Base-by-base conservation (phyloP, 495 filamentous ascomycete genomes). In the Aspergillus funiculosus region DNA sequence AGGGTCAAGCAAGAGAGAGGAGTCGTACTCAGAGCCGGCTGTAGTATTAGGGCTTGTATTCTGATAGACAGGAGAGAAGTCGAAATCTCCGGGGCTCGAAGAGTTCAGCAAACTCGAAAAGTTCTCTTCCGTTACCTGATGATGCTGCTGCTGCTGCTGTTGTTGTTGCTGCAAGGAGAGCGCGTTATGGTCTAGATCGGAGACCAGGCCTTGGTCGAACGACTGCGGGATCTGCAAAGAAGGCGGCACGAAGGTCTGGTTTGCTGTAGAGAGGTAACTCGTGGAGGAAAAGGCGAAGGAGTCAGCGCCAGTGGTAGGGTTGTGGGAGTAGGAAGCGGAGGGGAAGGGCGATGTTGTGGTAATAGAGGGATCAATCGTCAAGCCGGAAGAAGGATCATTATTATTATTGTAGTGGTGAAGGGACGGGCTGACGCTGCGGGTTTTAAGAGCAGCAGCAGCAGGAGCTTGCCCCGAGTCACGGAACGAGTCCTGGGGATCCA, bases 1-100 rank as follows among this genome's bases (percentile, higher is more conserved):
- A n/a, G 70, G 66, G 46, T 77, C 72, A 17, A 77, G 51, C 52
- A 77, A 46, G 19, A 66, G 50, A 15, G 67, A 64, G 37, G 69
- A 63, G 44, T 66, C 62, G 45, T 67, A 64, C 15, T 64, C 61
- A 14, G 67, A 46, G 7, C 54, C 54, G 24, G 56, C 50, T n/a
- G 52, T 50, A 39, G 55, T 63, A 31, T 63, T 60, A 15, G 61
- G 57, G 40, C 59, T 64, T 38, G 59, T 56, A 36, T 61, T 63
- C 31, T 62, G 57, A 41, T 72, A 72, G 42, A 64, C 3, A 20
- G 35, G 56, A 18, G 64, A 53, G 50, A 68, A 72, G 44, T 72
- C 68, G 40, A 71, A 58, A 32, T 69, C 62, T 24, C 53, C 41
- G 2, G 58, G 39, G 34, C 62, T 66, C 4, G 65, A 59, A 46